Conservation (phyloP, 2,329 filamentous ascomycete genomes). For the Stachybotrys echinatus region DNA sequence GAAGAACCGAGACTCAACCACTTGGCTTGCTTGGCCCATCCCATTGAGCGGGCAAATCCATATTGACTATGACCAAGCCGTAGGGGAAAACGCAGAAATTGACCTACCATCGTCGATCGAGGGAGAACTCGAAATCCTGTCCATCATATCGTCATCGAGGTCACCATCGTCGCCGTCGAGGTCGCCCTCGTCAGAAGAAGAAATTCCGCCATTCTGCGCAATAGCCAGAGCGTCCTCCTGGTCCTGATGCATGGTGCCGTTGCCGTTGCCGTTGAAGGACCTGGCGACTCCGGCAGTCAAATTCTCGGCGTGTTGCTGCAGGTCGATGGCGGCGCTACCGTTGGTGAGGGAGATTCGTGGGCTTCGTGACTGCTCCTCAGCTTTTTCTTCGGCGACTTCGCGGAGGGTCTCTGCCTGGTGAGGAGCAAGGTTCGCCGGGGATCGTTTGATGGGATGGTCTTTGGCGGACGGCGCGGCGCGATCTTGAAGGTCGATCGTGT, state of each 20-base stretch:
- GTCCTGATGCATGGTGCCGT: slow-evolving; percentile 26
- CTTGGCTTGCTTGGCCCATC: too few relatives aligned
- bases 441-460: slow-evolving; percentile 53
- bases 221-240: slow-evolving; percentile 55
- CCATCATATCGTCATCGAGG: slow-evolving; percentile 90
- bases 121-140: slow-evolving; percentile 97
- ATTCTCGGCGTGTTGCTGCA: slow-evolving; percentile 41
- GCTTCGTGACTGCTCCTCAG: slow-evolving; percentile 64
- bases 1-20: too few relatives aligned
- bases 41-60: too few relatives aligned
- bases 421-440: slow-evolving; percentile 53
- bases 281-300: slow-evolving; percentile 31
- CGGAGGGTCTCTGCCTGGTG: slow-evolving; percentile 84
- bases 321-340: slow-evolving; percentile 32
- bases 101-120: slow-evolving; percentile 99
- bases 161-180: slow-evolving; percentile 66
- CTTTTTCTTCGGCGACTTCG: slow-evolving; percentile 71
- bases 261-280: slow-evolving; percentile 11
- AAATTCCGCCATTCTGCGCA: slow-evolving; percentile 55
- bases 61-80: not conserved
- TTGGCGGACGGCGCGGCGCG: slow-evolving; percentile 76
- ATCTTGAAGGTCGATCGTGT: slow-evolving; percentile 93
- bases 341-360: slow-evolving; percentile 52
- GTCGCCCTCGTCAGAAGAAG: slow-evolving; percentile 55
- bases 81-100: not conserved